Evolutionary conservation across 2,329 filamentous ascomycete genomes (phyloP).

Genomic region (Alternaria arborescens): DNA sequence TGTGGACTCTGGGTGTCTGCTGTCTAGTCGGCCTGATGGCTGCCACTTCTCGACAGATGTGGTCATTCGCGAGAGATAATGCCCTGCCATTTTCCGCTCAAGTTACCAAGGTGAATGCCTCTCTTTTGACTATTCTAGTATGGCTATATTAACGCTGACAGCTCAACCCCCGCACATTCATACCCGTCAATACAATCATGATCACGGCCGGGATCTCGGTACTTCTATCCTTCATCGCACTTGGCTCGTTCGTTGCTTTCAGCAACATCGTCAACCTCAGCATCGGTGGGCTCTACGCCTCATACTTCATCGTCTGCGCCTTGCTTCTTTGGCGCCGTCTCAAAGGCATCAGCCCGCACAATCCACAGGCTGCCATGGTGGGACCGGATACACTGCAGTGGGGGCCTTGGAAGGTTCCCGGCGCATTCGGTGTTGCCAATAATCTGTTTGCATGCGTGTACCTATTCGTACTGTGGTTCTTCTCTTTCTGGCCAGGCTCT

Average conservation of each 20-base stretch:
- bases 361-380: neutral
- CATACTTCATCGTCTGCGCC: constrained; percentile 19
- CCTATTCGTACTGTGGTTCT: constrained; percentile 23
- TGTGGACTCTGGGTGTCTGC: constrained; percentile 12
- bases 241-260: constrained; percentile 23
- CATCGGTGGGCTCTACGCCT: constrained; percentile 20
- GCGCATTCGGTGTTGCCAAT: constrained; percentile 14
- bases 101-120: constrained; percentile 1
- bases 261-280: constrained; percentile 17
- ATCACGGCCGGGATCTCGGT: constrained; percentile 11
- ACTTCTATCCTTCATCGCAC: constrained; percentile 20
- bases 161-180: neutral
- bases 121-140: constrained; percentile 1
- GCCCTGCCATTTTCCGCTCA: constrained; percentile 25
- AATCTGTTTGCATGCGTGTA: constrained; percentile 19
- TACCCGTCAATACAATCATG: constrained; percentile 55
- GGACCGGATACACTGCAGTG: constrained; percentile 5
- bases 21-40: constrained; percentile 20
- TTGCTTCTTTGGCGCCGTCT: constrained; percentile 19
- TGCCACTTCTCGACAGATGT: constrained; percentile 25
- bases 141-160: neutral
- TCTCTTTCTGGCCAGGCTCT: constrained; percentile 25
- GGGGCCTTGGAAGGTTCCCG: constrained; percentile 11
- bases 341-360: constrained; percentile 6
- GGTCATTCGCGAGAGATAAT: constrained; percentile 29